Evolutionary conservation across 2,329 filamentous ascomycete genomes (phyloP).

Genomic region (Alternaria gansuensis): DNA sequence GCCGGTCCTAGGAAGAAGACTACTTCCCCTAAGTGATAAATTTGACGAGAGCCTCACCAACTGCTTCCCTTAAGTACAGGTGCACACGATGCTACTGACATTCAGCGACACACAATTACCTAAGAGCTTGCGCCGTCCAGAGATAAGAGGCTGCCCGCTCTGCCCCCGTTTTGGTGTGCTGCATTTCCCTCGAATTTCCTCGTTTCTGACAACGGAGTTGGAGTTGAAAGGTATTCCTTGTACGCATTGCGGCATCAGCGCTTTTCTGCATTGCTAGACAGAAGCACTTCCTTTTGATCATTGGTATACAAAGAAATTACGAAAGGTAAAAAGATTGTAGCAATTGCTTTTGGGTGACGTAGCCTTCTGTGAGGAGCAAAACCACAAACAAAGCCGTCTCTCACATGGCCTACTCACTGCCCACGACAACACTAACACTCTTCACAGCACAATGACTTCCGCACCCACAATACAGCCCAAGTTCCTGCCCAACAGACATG

Average conservation of each 20-base stretch:
- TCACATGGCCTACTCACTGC: too few species aligned
- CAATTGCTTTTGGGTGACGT: slow-evolving; percentile 9
- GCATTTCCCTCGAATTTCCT: slow-evolving; percentile 6
- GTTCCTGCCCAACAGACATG: slow-evolving; percentile 80
- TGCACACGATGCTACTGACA: slow-evolving; percentile 41
- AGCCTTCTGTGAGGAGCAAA: slow-evolving; percentile 5
- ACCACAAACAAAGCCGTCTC: slow-evolving; percentile 7
- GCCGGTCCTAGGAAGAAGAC: slow-evolving; percentile 32
- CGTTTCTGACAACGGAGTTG: background rate
- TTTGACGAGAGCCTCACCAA: slow-evolving; percentile 31
- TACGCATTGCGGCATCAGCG: slow-evolving; percentile 4
- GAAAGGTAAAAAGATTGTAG: slow-evolving; percentile 4
- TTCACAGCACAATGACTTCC: slow-evolving; percentile 57
- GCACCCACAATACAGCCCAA: slow-evolving; percentile 70
- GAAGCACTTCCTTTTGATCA: background rate
- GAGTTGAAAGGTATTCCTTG: background rate
- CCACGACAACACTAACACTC: slow-evolving; percentile 5
- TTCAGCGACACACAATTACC: slow-evolving; percentile 44
- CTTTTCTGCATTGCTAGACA: background rate
- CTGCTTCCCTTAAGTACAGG: slow-evolving; percentile 48
- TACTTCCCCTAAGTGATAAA: slow-evolving; percentile 47
- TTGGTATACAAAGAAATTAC: background rate
- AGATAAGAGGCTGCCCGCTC: slow-evolving; percentile 45
- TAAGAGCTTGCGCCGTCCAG: slow-evolving; percentile 41
- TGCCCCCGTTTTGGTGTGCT: slow-evolving; percentile 16